Evolutionary conservation across 73 alveolate species (phyloP).

Genomic region (Paramecium caudatum): DNA sequence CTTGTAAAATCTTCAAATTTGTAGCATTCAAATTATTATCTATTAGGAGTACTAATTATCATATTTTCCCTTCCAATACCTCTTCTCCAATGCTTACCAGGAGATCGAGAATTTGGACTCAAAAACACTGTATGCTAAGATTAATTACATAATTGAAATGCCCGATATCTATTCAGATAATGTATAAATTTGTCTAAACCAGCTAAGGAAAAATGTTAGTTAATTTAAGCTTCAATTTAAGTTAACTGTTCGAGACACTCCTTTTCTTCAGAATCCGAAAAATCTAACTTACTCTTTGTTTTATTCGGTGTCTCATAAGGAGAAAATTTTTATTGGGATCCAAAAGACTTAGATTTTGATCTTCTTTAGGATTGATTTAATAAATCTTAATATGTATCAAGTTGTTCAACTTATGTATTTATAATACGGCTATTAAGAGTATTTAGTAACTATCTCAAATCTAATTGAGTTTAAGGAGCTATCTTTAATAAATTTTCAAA

Average conservation of each 20-base stretch:
- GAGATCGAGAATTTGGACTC: slow-evolving; percentile 65
- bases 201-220: background rate
- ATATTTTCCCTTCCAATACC: slow-evolving; percentile 65
- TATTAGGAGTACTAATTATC: slow-evolving; percentile 54
- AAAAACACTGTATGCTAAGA: slow-evolving; percentile 16
- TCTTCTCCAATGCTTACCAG: slow-evolving; percentile 72
- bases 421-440: background rate
- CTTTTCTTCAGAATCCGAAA: slow-evolving; percentile 53
- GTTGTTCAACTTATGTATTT: background rate
- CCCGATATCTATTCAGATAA: slow-evolving; percentile 63
- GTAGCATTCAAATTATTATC: slow-evolving; percentile 1
- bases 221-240: background rate
- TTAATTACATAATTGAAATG: background rate
- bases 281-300: slow-evolving; percentile 46
- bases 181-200: slow-evolving; percentile 15
- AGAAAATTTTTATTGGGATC: slow-evolving; percentile 18
- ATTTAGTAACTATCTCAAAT: background rate
- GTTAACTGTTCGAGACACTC: background rate
- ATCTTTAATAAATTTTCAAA: slow-evolving; percentile 18
- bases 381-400: slow-evolving; percentile 29
- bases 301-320: slow-evolving; percentile 63
- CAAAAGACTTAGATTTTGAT: slow-evolving; percentile 52
- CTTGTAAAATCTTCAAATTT: slow-evolving; percentile 51
- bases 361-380: slow-evolving; percentile 30
- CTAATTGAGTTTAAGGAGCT: slow-evolving; percentile 10